These are phyloP conservation scores for Talaromyces verruculosus DNA, from an alignment of 2,329 filamentous ascomycete species.

Conservation along the genomic window DNA sequence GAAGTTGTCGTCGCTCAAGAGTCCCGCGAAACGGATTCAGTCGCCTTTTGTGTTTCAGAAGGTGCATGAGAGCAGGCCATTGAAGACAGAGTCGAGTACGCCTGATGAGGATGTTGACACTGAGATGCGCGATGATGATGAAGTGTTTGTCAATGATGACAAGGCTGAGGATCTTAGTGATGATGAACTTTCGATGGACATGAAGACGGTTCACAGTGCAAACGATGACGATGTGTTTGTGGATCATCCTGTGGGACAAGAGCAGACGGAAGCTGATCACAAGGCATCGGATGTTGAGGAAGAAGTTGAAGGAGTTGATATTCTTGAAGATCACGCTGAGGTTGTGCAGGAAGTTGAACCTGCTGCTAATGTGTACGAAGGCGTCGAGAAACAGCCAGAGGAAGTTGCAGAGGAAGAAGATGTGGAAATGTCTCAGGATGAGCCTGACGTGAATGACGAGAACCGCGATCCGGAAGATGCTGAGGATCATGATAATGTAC, in stretches of 20 bases:
- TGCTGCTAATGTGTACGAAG: background rate
- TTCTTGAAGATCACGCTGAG: background rate
- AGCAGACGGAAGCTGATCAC: background rate
- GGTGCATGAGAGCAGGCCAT: background rate
- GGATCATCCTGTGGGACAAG: conserved; percentile 3
- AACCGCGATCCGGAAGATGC: background rate
- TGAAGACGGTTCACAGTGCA: background rate
- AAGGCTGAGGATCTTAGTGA: conserved; percentile 22
- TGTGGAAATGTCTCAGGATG: conserved; percentile 6
- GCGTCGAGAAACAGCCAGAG: background rate
- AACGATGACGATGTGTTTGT: conserved; percentile 22
- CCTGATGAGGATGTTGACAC: conserved; percentile 18
- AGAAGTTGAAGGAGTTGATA: background rate
- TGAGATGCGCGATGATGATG: conserved; percentile 12
- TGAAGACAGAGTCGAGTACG: background rate
- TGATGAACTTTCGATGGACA: conserved; percentile 17
- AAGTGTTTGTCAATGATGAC: conserved; percentile 9
- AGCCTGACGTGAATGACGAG: conserved; percentile 2
- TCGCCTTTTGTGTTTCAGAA: conserved; percentile 39
- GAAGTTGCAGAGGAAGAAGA: background rate
- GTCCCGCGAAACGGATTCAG: conserved; percentile 45
- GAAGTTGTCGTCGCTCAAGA: conserved; percentile 41
- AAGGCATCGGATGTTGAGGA: background rate
- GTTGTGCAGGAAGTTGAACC: background rate
- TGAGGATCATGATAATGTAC: background rate